Evolutionary conservation across 768 basidiomycete genomes (phyloP).

Genomic region (Naganishia randhawae): DNA sequence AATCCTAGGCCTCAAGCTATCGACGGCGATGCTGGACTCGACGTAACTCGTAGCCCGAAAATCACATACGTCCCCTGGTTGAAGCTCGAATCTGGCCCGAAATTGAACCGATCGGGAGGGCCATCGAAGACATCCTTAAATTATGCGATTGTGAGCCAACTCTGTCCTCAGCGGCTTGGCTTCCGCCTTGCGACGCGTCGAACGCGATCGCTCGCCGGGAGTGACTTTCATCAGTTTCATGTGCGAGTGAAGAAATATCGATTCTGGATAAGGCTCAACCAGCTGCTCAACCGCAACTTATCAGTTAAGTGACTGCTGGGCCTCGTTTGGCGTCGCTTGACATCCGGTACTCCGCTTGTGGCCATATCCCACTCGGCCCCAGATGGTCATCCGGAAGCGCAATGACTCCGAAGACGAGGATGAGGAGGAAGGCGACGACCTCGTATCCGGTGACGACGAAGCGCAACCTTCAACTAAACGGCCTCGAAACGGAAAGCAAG

Average conservation of each 20-base stretch:
- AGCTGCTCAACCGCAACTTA: neutral
- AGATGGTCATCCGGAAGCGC: slow-evolving; percentile 15
- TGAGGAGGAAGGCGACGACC: slow-evolving; percentile 31
- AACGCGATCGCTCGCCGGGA: neutral
- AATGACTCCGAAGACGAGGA: slow-evolving; percentile 74
- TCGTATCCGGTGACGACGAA: slow-evolving; percentile 6
- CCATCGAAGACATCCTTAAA: too few species aligned
- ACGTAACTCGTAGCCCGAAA: too few species aligned
- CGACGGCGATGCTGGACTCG: too few species aligned
- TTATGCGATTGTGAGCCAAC: too few species aligned
- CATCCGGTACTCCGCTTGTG: neutral
- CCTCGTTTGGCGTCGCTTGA: too few species aligned
- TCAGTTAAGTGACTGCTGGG: too few species aligned
- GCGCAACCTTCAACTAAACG: neutral
- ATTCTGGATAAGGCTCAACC: too few species aligned
- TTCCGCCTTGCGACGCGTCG: neutral
- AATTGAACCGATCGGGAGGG: too few species aligned
- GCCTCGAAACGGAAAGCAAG: neutral
- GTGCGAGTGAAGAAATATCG: neutral
- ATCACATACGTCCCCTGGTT: too few species aligned
- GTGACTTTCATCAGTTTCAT: too few species aligned
- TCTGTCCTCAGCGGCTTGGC: neutral
- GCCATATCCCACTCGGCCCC: neutral
- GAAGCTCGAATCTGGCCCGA: too few species aligned
- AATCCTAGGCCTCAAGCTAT: too few species aligned